phyloP scores from a whole-genome alignment of 371 early-diverging fungal species.

The Mucor mucedo region DNA sequence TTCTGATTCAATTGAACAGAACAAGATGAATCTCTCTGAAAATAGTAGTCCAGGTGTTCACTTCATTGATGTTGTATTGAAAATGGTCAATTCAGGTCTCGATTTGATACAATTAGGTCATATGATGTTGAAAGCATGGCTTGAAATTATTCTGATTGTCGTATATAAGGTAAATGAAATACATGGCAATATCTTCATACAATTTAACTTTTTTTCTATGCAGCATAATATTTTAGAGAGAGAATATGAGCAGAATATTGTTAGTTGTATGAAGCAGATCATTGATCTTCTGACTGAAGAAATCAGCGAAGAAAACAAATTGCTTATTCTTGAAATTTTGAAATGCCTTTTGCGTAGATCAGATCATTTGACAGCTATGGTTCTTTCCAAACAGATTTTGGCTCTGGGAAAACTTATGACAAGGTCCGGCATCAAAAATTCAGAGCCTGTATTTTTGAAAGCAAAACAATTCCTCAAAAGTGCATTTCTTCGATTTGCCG shows the following conservation, averaged over 20 bases:
- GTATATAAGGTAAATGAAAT: constrained; percentile 57
- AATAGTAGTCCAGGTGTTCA: constrained; percentile 54
- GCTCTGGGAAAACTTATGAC: constrained; percentile 65
- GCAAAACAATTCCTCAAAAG: constrained; percentile 62
- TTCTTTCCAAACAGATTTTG: constrained; percentile 64
- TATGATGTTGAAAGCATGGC: constrained; percentile 59
- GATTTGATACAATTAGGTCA: constrained; percentile 50
- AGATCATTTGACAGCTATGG: constrained; percentile 64
- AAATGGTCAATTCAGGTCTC: constrained; percentile 50
- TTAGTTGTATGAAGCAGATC: constrained; percentile 53
- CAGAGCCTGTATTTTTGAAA: constrained; percentile 59
- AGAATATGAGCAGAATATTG: constrained; percentile 45
- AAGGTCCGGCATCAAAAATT: constrained; percentile 43
- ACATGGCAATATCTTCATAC: not conserved
- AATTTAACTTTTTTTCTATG: not conserved
- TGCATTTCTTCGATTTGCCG: constrained; percentile 65
- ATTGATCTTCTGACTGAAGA: constrained; percentile 52
- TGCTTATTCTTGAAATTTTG: constrained; percentile 60
- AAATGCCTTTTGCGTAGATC: constrained; percentile 61
- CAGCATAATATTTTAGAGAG: constrained; percentile 57
- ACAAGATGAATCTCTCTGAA: constrained; percentile 41
- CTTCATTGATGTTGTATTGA: constrained; percentile 55
- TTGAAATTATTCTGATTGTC: constrained; percentile 60
- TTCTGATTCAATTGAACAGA: constrained; percentile 39
- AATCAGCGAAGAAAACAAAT: constrained; percentile 65